Percentiles rank a stretch among this genome's conserved stretches.
These are phyloP conservation scores for Geranomyces variabilis DNA, from an alignment of 192 early-diverging fungal species.

Conservation along the genomic window DNA sequence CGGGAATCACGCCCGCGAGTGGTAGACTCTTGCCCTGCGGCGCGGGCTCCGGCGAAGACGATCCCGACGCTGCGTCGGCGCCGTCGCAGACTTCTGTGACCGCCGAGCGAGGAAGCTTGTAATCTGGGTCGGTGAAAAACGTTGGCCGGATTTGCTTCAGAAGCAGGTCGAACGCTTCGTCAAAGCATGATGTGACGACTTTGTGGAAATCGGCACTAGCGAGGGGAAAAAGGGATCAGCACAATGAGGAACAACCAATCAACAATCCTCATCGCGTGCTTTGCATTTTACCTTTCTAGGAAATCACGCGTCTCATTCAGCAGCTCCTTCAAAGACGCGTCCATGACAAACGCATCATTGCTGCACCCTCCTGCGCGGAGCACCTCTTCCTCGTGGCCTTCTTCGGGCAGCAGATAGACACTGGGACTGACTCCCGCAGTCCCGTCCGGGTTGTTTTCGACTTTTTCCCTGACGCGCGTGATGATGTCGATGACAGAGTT, in stretches of 20 bases:
- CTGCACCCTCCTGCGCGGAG: slow-evolving; percentile 55
- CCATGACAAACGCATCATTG: slow-evolving; percentile 50
- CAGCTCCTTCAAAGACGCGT: slow-evolving; percentile 67
- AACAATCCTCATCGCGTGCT: not conserved
- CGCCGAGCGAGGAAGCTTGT: not conserved
- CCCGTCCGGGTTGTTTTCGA: slow-evolving; percentile 25
- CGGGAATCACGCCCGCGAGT: slow-evolving; percentile 45
- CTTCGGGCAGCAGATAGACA: slow-evolving; percentile 62
- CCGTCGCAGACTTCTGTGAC: slow-evolving; percentile 9
- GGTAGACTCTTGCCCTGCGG: slow-evolving; percentile 35
- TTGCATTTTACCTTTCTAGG: slow-evolving; percentile 71
- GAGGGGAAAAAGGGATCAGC: slow-evolving; percentile 13
- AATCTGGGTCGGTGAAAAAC: slow-evolving; percentile 28
- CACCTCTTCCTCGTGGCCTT: slow-evolving; percentile 65
- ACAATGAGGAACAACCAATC: not conserved
- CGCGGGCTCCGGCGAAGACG: slow-evolving; percentile 73
- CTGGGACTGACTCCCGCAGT: not conserved
- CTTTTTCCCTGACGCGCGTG: slow-evolving; percentile 31
- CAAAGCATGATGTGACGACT: slow-evolving; percentile 37
- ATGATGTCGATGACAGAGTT: slow-evolving; percentile 36
- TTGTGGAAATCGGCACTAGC: slow-evolving; percentile 38
- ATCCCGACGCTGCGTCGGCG: slow-evolving; percentile 31
- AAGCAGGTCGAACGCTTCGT: slow-evolving; percentile 45
- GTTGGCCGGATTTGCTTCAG: slow-evolving; percentile 30
- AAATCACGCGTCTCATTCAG: slow-evolving; percentile 90